Conservation (phyloP, 2,329 filamentous ascomycete species). For the Penicillium brevicompactum region DNA sequence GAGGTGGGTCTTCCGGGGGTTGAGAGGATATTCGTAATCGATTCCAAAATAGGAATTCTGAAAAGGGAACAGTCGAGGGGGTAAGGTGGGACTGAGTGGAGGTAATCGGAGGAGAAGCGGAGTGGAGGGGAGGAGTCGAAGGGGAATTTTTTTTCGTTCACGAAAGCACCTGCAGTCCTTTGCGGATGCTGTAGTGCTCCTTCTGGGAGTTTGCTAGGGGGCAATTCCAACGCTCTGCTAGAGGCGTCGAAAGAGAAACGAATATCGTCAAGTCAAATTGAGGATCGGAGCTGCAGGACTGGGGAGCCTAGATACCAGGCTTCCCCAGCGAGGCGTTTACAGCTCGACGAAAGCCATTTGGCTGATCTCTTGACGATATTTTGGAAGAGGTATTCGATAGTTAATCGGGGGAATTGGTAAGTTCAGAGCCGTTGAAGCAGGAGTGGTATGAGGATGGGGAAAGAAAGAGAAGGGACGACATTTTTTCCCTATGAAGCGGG, state of each 20-base stretch:
- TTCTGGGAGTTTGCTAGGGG: slow-evolving; percentile 43
- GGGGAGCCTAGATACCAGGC: slow-evolving; percentile 63
- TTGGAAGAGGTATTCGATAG: slow-evolving; percentile 26
- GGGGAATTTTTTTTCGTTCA: slow-evolving; percentile 18
- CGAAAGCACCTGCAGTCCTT: slow-evolving; percentile 42
- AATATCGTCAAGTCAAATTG: slow-evolving; percentile 57
- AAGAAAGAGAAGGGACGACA: slow-evolving; percentile 27
- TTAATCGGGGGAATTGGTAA: neutral
- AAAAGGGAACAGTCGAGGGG: slow-evolving; percentile 9
- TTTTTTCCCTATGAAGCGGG: slow-evolving; percentile 30
- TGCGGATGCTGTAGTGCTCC: slow-evolving; percentile 40
- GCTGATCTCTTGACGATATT: slow-evolving; percentile 74
- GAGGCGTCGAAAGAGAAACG: slow-evolving; percentile 55
- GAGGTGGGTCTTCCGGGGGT: neutral
- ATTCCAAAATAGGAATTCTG: neutral
- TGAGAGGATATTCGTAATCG: neutral
- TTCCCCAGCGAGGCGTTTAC: slow-evolving; percentile 85
- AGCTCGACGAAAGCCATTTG: slow-evolving; percentile 80
- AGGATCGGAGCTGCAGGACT: slow-evolving; percentile 84
- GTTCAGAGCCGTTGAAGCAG: slow-evolving; percentile 10
- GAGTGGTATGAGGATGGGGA: slow-evolving; percentile 23
- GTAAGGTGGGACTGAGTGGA: slow-evolving; percentile 16
- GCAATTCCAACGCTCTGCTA: slow-evolving; percentile 63
- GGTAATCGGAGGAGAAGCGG: slow-evolving; percentile 14
- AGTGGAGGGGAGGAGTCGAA: slow-evolving; percentile 16